Evolutionary conservation across 345 rosid species (phyloP).

Genomic region (Stellera chamaejasme): DNA sequence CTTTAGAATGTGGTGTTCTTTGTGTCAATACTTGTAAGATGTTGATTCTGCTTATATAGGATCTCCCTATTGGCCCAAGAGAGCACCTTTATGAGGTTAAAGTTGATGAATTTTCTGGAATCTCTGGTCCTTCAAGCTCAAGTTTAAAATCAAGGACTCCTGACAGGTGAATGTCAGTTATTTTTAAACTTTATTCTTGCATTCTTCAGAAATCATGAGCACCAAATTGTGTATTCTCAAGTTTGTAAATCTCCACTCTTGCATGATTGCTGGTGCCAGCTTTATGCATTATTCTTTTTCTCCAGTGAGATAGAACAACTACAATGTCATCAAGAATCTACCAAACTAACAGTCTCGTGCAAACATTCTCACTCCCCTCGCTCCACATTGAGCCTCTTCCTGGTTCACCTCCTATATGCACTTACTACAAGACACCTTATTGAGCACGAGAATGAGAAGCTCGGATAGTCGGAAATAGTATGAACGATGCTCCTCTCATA

Average conservation of each 20-base stretch:
- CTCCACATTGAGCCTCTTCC: conserved; percentile 44
- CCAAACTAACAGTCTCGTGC: conserved; percentile 29
- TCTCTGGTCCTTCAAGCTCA: conserved; percentile 18
- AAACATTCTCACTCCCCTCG: conserved; percentile 41
- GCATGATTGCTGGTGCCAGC: conserved; percentile 29
- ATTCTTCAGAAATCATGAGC: not conserved
- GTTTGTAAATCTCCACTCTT: conserved; percentile 8
- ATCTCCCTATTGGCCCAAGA: conserved; percentile 31
- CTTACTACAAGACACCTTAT: conserved; percentile 7
- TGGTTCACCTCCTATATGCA: conserved; percentile 25
- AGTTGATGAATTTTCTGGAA: conserved; percentile 29
- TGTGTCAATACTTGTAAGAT: too few relatives aligned
- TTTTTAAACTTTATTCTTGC: not conserved
- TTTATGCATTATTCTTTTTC: conserved; percentile 41
- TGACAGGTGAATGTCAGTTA: conserved; percentile 37
- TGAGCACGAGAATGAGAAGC: not conserved
- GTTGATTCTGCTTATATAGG: conserved; percentile 25
- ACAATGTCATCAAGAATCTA: conserved; percentile 28
- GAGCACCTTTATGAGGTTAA: conserved; percentile 25
- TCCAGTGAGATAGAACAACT: conserved; percentile 39
- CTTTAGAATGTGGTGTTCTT: too few relatives aligned
- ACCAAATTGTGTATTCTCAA: conserved; percentile 10
- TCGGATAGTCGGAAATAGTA: conserved; percentile 9
- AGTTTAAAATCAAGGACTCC: conserved; percentile 20
- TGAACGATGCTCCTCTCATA: conserved; percentile 9